A percentile compares a stretch with the other conserved stretches of the same genome.
Conservation (phyloP, 805 yeast genomes). For the Nakazawaea siamensis region DNA sequence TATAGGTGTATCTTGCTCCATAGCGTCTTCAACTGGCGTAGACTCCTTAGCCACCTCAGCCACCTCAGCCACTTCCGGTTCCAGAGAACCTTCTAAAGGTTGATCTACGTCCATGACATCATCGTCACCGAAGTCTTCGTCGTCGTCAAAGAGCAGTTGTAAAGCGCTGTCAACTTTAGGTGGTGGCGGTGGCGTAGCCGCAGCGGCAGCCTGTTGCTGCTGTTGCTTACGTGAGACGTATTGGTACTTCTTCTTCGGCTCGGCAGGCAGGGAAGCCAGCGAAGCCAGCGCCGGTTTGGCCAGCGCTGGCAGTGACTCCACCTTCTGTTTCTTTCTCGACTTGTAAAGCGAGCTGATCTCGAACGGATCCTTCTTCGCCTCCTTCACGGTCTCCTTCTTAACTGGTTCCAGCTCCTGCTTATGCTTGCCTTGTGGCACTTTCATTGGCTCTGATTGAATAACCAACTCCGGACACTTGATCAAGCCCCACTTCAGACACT, state of each 20-base stretch:
- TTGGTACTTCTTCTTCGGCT: constrained; percentile 1
- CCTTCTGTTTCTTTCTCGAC: constrained; percentile 6
- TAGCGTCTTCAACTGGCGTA: constrained; percentile 5
- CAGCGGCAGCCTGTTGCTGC: constrained; percentile 9
- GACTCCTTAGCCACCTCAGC: background rate
- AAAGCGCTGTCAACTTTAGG: constrained; percentile 10
- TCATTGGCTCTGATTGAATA: background rate
- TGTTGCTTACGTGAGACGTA: constrained; percentile 17
- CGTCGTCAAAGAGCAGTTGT: constrained; percentile 9
- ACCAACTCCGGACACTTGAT: constrained; percentile 12
- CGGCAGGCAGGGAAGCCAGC: background rate
- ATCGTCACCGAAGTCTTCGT: constrained; percentile 3
- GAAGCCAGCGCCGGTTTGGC: constrained; percentile 2
- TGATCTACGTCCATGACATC: background rate
- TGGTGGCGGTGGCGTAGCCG: background rate
- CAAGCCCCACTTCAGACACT: constrained; percentile 12
- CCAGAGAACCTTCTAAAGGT: background rate
- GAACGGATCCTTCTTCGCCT: constrained; percentile 6
- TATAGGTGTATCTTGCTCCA: constrained; percentile 8
- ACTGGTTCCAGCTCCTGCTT: background rate
- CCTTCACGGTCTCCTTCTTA: background rate
- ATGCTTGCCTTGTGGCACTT: background rate
- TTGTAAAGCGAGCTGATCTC: constrained; percentile 7
- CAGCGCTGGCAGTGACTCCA: background rate
- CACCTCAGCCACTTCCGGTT: background rate